These are phyloP conservation scores for Aspergillus arachidicola DNA, from an alignment of 2,329 filamentous ascomycete species.

Conservation along the genomic window DNA sequence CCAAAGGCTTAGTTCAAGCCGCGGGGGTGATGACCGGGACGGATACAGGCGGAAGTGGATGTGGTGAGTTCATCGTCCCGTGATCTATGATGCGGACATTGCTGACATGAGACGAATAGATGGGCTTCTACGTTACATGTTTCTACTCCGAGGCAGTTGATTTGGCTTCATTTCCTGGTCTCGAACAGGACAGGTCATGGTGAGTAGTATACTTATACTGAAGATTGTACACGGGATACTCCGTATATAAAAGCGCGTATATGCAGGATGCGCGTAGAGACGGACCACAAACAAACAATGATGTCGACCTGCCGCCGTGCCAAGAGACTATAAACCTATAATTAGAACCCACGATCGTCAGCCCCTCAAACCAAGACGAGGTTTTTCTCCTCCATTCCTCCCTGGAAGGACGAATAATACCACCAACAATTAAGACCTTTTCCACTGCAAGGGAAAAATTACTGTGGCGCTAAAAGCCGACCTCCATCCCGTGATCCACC, in stretches of 20 bases:
- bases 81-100: neutral
- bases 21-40: neutral
- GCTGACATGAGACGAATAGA: neutral
- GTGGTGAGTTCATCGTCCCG: neutral
- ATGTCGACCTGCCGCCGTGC: neutral
- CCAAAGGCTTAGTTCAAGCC: neutral
- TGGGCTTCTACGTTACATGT: neutral
- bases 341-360: constrained; percentile 12
- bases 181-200: too few relatives aligned
- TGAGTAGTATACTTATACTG: too few relatives aligned
- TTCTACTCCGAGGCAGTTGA: neutral
- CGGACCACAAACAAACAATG: neutral
- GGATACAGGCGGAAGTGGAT: neutral
- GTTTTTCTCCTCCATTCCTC: neutral
- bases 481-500: constrained; percentile 9
- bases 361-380: constrained; percentile 6
- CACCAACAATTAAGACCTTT: neutral
- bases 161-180: too few relatives aligned
- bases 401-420: neutral
- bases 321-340: constrained; percentile 10
- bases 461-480: neutral
- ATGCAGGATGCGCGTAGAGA: neutral
- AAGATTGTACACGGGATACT: too few relatives aligned
- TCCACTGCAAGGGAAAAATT: neutral
- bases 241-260: too few relatives aligned